These are phyloP conservation scores for Sporothrix curviconia DNA, from an alignment of 2,329 filamentous ascomycete species.

Conservation along the genomic window DNA sequence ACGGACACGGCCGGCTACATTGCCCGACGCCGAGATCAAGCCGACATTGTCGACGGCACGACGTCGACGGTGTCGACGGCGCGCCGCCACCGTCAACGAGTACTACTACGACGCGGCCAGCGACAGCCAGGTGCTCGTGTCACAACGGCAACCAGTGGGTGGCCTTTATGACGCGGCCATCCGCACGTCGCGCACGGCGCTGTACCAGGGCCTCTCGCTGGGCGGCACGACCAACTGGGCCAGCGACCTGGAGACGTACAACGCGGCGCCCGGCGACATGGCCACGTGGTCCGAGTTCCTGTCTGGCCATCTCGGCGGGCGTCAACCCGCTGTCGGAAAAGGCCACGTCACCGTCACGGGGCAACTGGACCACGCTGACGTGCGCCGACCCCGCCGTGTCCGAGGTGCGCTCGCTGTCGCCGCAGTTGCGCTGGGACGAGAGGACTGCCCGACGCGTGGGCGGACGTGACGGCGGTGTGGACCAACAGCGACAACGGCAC, in stretches of 20 bases:
- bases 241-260: conserved; percentile 19
- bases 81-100: neutral
- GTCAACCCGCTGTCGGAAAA: conserved; percentile 18
- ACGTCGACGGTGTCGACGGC: no score
- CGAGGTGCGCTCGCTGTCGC: neutral
- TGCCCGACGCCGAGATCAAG: conserved; percentile 33
- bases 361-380: conserved; percentile 23
- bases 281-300: conserved; percentile 15
- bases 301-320: conserved; percentile 12
- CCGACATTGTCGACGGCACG: conserved; percentile 8
- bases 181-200: conserved; percentile 14
- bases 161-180: conserved; percentile 17
- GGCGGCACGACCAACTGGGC: conserved; percentile 25
- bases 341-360: neutral
- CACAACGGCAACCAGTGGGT: conserved; percentile 19
- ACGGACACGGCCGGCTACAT: conserved; percentile 34
- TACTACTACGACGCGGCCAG: conserved; percentile 12
- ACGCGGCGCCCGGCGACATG: neutral
- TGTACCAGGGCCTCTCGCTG: conserved; percentile 17
- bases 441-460: conserved; percentile 24
- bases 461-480: conserved; percentile 23
- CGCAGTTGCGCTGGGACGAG: conserved; percentile 22
- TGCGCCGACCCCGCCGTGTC: conserved; percentile 18
- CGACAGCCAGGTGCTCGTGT: conserved; percentile 17
- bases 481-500: conserved; percentile 11